Conservation (phyloP, 2,329 filamentous ascomycete species). For the Metarhizium anisopliae region DNA sequence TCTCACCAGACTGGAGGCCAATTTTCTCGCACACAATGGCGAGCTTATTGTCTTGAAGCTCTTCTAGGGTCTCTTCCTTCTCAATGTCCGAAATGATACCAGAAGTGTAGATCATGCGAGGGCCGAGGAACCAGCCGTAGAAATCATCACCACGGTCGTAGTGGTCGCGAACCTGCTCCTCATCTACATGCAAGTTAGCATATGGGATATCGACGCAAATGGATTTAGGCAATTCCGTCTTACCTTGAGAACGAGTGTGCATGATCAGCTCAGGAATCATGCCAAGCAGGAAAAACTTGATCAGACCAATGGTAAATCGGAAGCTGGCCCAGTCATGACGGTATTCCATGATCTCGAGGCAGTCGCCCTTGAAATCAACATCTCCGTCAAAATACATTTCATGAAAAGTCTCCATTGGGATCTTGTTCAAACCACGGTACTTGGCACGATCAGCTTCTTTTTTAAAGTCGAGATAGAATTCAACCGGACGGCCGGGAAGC, state of each 20-base stretch:
- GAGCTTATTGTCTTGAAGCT: constrained; percentile 97
- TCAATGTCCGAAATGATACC: constrained; percentile 85
- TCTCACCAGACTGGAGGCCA: constrained; percentile 69
- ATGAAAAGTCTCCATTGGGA: constrained; percentile 88
- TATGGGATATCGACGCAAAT: not conserved
- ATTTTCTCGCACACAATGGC: constrained; percentile 95
- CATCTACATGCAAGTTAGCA: constrained; percentile 36
- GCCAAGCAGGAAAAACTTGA: constrained; percentile 79
- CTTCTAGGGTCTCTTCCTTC: constrained; percentile 82
- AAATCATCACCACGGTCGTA: constrained; percentile 98
- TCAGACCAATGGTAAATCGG: constrained; percentile 75
- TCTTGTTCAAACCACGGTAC: constrained; percentile 71
- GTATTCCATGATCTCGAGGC: constrained; percentile 82
- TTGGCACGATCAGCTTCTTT: constrained; percentile 49
- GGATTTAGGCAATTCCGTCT: not conserved
- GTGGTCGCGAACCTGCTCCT: constrained; percentile 95
- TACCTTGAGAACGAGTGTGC: constrained; percentile 79
- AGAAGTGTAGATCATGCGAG: constrained; percentile 97
- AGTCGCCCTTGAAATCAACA: constrained; percentile 92
- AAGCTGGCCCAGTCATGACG: constrained; percentile 97
- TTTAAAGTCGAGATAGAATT: constrained; percentile 85
- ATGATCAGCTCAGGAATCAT: constrained; percentile 87
- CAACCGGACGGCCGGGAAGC: constrained; percentile 76
- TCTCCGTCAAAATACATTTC: constrained; percentile 97
- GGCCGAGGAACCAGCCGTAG: constrained; percentile 96